phyloP scores from a whole-genome alignment of 2,329 filamentous ascomycete genomes.

The Cladophialophora exuberans region DNA sequence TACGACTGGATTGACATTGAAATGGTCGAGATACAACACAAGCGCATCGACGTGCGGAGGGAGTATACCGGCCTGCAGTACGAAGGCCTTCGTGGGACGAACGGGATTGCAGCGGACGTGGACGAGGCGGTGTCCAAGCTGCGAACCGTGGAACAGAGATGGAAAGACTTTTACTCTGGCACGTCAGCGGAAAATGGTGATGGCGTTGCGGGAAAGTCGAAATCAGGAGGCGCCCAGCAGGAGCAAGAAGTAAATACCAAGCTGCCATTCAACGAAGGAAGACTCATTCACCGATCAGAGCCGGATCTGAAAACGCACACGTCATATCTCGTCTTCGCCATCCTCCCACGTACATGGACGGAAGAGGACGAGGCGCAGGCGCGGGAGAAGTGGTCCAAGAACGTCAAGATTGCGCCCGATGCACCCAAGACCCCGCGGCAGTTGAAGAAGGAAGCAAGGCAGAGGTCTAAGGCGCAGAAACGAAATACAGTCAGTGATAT shows the following conservation, averaged over 20 bases:
- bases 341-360: conserved; percentile 84
- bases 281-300: conserved; percentile 78
- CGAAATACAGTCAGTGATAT: too few relatives aligned
- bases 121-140: conserved; percentile 76
- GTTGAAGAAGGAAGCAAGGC: conserved; percentile 35
- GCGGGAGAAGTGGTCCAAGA: conserved; percentile 58
- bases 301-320: conserved; percentile 93
- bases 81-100: conserved; percentile 69
- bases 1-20: conserved; percentile 89
- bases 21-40: conserved; percentile 87
- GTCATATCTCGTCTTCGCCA: conserved; percentile 92
- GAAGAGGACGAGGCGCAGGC: conserved; percentile 76
- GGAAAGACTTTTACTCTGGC: conserved; percentile 64
- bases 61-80: conserved; percentile 76
- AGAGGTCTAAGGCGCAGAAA: conserved; percentile 16
- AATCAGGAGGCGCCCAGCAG: conserved; percentile 28
- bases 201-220: conserved; percentile 27
- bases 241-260: conserved; percentile 36
- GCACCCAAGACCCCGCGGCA: conserved; percentile 30
- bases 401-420: conserved; percentile 22
- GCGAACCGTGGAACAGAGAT: conserved; percentile 71
- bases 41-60: conserved; percentile 77
- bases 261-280: conserved; percentile 74
- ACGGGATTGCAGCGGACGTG: conserved; percentile 72
- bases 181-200: conserved; percentile 34